Evolutionary conservation across 306 rosid genomes (phyloP), one percentile per base, ranked within the genome.

Genomic region (Adenanthera pavonina): DNA sequence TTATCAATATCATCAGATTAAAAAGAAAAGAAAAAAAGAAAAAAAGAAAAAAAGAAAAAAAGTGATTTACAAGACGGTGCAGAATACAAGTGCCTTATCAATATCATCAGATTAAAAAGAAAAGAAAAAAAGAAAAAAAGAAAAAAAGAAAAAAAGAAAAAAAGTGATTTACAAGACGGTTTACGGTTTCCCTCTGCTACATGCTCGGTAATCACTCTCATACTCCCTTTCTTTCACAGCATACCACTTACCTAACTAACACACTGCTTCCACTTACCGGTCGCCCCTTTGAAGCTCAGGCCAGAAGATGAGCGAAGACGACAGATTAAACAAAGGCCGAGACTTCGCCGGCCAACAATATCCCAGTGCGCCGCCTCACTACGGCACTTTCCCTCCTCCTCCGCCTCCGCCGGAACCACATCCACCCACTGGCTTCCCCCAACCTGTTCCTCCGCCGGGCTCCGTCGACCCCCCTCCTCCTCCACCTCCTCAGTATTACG

Each of bases 361-460:
- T 30, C 68, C 68, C 8, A 12, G 8, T 3, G 68, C 68, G n/a
- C 68, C 68, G 8, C 68, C 68, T 33, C 68, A 12, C 34, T 61
- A 61, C 8, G 68, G 68, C 40, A 33, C 68, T 1, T 61, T 10
- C 40, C 41, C 41, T 34, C 48, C 47, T 3, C 71, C 48, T 41
- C 34, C 51, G 8, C 52, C 7, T 2, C 74, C 74, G n/a, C 74
- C 74, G n/a, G 71, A 36, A 64, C 49, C 51, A 3, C 72, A 16
- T 2, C 52, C 16, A 0, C 35, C 35, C 7, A 12, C 19, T 14
- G 40, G 19, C 38, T 69, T 69, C 74, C 56, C 56, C 3, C 2
- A 69, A 20, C 74, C 54, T 43, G 74, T 69, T 44, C 74, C 74
- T 11, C 56, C 74, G 0, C 56, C 74, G 40, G 74, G 56, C 5